Conservation (phyloP, 2,329 filamentous ascomycete genomes). For the Fusarium devonianum region DNA sequence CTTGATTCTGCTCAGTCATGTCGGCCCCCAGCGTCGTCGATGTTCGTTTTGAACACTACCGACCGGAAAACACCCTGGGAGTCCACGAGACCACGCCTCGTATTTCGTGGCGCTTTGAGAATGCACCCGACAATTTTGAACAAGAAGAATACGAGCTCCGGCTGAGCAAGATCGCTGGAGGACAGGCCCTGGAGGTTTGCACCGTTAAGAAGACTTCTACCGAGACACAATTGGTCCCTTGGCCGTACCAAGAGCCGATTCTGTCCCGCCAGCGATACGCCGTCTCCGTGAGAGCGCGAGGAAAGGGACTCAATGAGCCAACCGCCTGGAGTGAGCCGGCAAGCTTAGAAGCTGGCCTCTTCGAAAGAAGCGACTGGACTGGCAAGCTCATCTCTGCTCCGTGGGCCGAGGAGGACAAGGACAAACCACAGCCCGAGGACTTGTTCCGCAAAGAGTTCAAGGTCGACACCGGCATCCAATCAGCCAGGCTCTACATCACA, state of each 20-base stretch:
- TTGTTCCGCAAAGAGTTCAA: constrained; percentile 27
- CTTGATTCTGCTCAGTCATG: constrained; percentile 18
- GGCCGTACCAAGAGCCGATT: constrained; percentile 13
- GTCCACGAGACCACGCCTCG: constrained; percentile 27
- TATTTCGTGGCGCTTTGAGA: constrained; percentile 29
- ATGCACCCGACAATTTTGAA: constrained; percentile 21
- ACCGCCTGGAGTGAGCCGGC: constrained; percentile 25
- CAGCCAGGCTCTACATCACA: constrained; percentile 52
- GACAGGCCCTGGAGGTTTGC: background rate
- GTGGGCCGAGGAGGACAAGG: constrained; percentile 18
- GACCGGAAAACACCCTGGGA: constrained; percentile 16
- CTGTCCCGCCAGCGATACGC: constrained; percentile 21
- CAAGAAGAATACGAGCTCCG: constrained; percentile 28
- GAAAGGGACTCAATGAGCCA: constrained; percentile 1
- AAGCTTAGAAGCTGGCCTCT: constrained; percentile 22
- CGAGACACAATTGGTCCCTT: constrained; percentile 17
- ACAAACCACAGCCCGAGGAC: constrained; percentile 29
- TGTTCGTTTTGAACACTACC: constrained; percentile 31
- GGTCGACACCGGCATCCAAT: background rate
- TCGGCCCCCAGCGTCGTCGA: constrained; percentile 14
- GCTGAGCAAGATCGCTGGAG: background rate
- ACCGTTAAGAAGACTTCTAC: background rate
- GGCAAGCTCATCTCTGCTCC: constrained; percentile 27
- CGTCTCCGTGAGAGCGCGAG: constrained; percentile 11
- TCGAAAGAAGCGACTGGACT: constrained; percentile 21